Conservation (phyloP, 1,139 yeast species). For the Saccharomyces hybrid region DNA sequence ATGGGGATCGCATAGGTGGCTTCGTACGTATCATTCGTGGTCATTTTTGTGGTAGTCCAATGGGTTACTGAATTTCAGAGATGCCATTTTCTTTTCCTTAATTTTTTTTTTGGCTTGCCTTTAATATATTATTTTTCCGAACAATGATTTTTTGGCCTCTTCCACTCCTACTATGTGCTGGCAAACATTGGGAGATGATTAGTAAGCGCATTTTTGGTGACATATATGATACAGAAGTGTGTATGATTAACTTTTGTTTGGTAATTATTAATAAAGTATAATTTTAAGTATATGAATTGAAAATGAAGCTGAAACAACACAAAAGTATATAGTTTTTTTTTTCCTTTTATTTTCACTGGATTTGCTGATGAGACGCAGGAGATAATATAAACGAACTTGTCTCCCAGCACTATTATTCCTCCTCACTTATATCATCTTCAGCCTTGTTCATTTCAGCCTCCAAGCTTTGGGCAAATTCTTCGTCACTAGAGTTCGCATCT, state of each 20-base stretch:
- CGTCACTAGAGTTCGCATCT: conserved; percentile 26
- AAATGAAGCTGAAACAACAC: background rate
- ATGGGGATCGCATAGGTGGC: conserved; percentile 30
- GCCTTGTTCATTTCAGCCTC: conserved; percentile 29
- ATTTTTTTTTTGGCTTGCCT: background rate
- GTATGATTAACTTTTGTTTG: background rate
- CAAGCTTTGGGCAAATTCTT: conserved; percentile 28
- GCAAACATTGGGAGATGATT: background rate
- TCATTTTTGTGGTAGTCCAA: conserved; percentile 4
- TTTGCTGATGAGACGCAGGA: background rate
- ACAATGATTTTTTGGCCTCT: background rate
- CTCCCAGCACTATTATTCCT: conserved; percentile 12
- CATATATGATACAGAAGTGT: background rate
- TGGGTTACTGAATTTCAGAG: background rate
- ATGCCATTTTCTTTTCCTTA: background rate
- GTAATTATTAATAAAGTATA: background rate
- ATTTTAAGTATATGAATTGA: background rate
- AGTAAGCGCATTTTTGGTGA: background rate
- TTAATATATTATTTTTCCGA: background rate
- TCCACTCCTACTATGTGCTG: background rate
- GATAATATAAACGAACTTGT: background rate
- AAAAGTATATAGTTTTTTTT: background rate
- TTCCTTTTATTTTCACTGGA: background rate
- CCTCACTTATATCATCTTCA: conserved; percentile 26
- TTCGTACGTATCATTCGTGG: conserved; percentile 19